Evolutionary conservation across 106 monocot genomes (phyloP).

Genomic region (Xerophyta viscosa): DNA sequence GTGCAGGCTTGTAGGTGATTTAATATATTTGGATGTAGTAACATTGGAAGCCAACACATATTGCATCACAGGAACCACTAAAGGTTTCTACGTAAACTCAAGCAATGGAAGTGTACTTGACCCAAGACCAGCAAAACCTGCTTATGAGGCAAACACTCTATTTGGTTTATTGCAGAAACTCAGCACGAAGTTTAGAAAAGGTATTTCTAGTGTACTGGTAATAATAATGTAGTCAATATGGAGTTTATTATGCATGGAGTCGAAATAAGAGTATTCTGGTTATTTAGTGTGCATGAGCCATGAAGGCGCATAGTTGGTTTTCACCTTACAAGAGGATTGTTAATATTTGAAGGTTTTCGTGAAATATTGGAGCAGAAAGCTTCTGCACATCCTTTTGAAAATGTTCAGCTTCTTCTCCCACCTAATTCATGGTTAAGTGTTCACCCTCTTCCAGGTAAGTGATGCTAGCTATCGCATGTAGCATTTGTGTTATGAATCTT

Average conservation of each 20-base stretch:
- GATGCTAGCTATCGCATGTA: not conserved
- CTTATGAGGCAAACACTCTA: conserved; percentile 67
- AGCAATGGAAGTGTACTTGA: conserved; percentile 58
- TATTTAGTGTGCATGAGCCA: no score
- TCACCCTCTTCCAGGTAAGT: conserved; percentile 75
- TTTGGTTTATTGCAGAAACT: conserved; percentile 86
- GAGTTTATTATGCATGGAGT: no score
- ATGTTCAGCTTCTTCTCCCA: conserved; percentile 81
- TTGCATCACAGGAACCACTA: conserved; percentile 93
- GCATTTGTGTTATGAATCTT: no score
- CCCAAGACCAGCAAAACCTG: conserved; percentile 56
- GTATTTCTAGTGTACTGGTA: no score
- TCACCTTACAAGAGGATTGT: not conserved
- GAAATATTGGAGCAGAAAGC: conserved; percentile 82
- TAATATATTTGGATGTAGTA: conserved; percentile 83
- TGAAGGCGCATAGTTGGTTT: no score
- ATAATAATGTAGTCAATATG: not conserved
- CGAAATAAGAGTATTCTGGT: no score
- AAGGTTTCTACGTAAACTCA: conserved; percentile 82
- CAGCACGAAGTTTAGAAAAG: conserved; percentile 96
- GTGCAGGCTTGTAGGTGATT: conserved; percentile 74
- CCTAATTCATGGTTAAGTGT: conserved; percentile 72
- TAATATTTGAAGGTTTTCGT: conserved; percentile 63
- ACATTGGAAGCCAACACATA: conserved; percentile 82
- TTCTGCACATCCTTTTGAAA: conserved; percentile 91